phyloP scores from a whole-genome alignment of 192 early-diverging fungal species.

The Geranomyces variabilis region DNA sequence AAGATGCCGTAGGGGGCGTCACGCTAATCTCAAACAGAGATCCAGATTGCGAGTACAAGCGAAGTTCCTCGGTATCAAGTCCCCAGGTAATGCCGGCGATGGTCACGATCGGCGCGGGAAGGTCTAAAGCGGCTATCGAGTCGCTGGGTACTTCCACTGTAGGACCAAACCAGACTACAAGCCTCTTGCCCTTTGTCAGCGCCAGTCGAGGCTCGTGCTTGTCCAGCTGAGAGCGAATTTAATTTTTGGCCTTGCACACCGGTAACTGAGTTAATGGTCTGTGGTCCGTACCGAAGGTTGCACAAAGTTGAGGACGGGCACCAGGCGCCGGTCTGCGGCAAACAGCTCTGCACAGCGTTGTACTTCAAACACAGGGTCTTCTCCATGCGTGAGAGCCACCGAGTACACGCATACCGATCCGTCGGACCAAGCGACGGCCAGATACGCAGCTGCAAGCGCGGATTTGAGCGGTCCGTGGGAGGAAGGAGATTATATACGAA shows the following conservation, averaged over 20 bases:
- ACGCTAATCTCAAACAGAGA: conserved; percentile 16
- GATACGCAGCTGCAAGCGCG: conserved; percentile 15
- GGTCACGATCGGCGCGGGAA: not conserved
- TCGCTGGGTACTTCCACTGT: not conserved
- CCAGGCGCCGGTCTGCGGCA: not conserved
- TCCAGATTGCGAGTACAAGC: conserved; percentile 24
- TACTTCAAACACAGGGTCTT: not conserved
- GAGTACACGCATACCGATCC: conserved; percentile 21
- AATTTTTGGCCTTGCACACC: too few species aligned
- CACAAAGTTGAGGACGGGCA: conserved; percentile 12
- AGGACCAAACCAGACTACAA: conserved; percentile 2
- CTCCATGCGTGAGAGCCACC: not conserved
- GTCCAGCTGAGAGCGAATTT: too few species aligned
- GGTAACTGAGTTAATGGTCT: too few species aligned
- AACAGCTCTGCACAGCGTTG: not conserved
- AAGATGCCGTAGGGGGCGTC: not conserved
- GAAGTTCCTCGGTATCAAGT: conserved; percentile 21
- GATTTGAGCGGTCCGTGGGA: too few species aligned
- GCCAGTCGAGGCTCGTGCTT: not conserved
- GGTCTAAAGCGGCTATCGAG: too few species aligned
- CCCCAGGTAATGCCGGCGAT: conserved; percentile 14
- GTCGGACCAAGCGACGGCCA: conserved; percentile 19
- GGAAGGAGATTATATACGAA: too few species aligned
- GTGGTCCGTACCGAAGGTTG: not conserved
- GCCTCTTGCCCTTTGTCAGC: not conserved